Evolutionary conservation across 2,329 filamentous ascomycete genomes (phyloP).

Genomic region (Cadophora sp.): DNA sequence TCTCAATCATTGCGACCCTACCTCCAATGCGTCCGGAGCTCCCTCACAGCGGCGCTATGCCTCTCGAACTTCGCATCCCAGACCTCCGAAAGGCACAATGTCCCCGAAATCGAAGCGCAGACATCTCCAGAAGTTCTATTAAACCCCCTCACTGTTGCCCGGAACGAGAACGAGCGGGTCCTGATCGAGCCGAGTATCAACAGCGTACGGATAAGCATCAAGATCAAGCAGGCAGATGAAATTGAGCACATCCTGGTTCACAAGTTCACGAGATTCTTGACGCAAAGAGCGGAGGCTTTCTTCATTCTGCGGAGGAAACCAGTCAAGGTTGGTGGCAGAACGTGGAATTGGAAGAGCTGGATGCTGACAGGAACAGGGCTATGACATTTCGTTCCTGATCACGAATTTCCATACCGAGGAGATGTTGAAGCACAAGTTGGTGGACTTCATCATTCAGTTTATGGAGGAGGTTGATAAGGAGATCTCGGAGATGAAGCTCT

Average conservation of each 20-base stretch:
- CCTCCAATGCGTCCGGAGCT: slow-evolving; percentile 93
- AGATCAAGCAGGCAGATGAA: slow-evolving; percentile 99
- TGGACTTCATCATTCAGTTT: slow-evolving; percentile 99
- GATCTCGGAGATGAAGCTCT: slow-evolving; percentile 99
- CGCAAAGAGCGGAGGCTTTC: slow-evolving; percentile 94
- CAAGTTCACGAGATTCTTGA: slow-evolving; percentile 97
- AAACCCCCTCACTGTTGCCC: slow-evolving; percentile 86
- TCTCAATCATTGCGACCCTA: slow-evolving; percentile 97
- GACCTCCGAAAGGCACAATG: slow-evolving; percentile 95
- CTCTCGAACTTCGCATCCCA: slow-evolving; percentile 98
- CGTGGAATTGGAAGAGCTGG: slow-evolving; percentile 16
- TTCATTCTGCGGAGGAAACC: slow-evolving; percentile 96
- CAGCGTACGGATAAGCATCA: slow-evolving; percentile 95
- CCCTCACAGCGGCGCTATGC: slow-evolving; percentile 90
- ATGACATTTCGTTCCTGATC: slow-evolving; percentile 98
- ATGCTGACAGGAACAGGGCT: slow-evolving; percentile 66
- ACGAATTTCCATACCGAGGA: slow-evolving; percentile 99
- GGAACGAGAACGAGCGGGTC: slow-evolving; percentile 97
- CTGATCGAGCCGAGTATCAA: slow-evolving; percentile 97
- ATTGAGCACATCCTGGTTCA: slow-evolving; percentile 98
- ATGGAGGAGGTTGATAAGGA: slow-evolving; percentile 99
- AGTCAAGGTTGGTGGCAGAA: slow-evolving; percentile 71
- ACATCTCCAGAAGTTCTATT: slow-evolving; percentile 93
- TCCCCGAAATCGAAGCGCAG: slow-evolving; percentile 93
- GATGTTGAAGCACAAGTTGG: slow-evolving; percentile 98